Evolutionary conservation across 495 filamentous ascomycete genomes (phyloP).

Genomic region (Parmelia sp.): DNA sequence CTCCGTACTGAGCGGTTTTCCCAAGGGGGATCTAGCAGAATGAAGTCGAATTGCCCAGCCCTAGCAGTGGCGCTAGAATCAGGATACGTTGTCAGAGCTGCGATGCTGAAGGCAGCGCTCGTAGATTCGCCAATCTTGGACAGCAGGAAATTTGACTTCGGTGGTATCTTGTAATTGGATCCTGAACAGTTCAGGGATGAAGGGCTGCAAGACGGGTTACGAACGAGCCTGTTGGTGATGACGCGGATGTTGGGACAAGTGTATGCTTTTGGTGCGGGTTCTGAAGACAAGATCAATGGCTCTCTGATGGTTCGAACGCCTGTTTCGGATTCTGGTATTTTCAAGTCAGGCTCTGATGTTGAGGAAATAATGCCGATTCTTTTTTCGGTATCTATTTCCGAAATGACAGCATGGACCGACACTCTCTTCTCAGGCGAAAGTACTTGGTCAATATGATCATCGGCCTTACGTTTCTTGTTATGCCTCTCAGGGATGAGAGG

Average conservation of each 20-base stretch:
- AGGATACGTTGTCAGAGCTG: constrained; percentile 21
- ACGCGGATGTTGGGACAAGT: constrained; percentile 20
- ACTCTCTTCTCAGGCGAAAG: neutral
- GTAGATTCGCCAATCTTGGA: constrained; percentile 24
- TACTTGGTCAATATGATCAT: constrained; percentile 6
- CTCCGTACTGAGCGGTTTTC: constrained; percentile 79
- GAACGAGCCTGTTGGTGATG: constrained; percentile 30
- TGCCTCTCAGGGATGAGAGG: constrained; percentile 4
- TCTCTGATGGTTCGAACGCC: constrained; percentile 25
- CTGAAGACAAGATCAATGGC: constrained; percentile 28
- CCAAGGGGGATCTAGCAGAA: constrained; percentile 92
- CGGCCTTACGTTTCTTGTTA: constrained; percentile 21
- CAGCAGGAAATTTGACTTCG: constrained; percentile 47
- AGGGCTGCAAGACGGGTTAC: constrained; percentile 26
- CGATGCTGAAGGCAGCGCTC: constrained; percentile 26
- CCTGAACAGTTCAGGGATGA: constrained; percentile 15
- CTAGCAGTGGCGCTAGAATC: constrained; percentile 23
- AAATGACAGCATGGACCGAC: neutral
- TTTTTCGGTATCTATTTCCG: too few species aligned
- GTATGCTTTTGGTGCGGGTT: constrained; percentile 31
- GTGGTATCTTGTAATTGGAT: constrained; percentile 44
- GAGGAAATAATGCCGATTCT: neutral
- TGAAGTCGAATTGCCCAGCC: constrained; percentile 57
- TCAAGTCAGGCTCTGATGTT: constrained; percentile 12
- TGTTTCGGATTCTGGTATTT: constrained; percentile 32